Evolutionary conservation across 768 basidiomycete genomes (phyloP), one percentile per base, ranked within the genome.

Genomic region (Xerocomellus dryophilus): DNA sequence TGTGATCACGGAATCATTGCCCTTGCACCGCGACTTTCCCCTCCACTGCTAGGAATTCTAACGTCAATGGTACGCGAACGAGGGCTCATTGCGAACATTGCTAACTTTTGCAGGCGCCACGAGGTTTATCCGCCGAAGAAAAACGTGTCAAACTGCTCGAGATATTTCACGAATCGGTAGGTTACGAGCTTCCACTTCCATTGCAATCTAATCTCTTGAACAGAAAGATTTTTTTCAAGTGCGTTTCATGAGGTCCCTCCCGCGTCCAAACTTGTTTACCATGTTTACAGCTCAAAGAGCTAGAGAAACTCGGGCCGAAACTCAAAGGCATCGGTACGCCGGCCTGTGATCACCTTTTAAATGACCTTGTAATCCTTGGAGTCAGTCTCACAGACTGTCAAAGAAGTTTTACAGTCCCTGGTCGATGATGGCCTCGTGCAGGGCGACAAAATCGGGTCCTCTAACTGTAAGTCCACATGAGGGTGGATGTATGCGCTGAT

Each of bases 381-480:
- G 25, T 21, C 57, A 93, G 94, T 95, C 1, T 85, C 88, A 10
- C 94, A 96, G 68, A 85, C 87, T 2, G 89, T 98, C 38, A 97
- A 97, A 66, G 94, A 98, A 61, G 88, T 96, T 0, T 71, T 97
- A 3, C 89, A 93, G 62, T 86, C 88, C 2, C 79, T 98, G 27
- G 85, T 93, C 10, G 88, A 93, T 59, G 94, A 97, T 62, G 84
- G 86, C 2, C 75, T 94, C 27, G 92, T 96, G 21, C 84, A 89
- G 65, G 77, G 76, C 42, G 95, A 98, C 70, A 98, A 98, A 73
- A 94, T 96, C 52, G 94, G 94, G 31, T 89, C 93, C 9, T 92
- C 91, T 4, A 97, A 96, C 66, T 97, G 94, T 93, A 66, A 61
- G 86, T 71, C 18, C 17, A 9, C 42, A 55, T 1, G 7, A 27